Conservation (phyloP, 1,284 basidiomycete genomes). For the Cutaneotrichosporon dermatis region DNA sequence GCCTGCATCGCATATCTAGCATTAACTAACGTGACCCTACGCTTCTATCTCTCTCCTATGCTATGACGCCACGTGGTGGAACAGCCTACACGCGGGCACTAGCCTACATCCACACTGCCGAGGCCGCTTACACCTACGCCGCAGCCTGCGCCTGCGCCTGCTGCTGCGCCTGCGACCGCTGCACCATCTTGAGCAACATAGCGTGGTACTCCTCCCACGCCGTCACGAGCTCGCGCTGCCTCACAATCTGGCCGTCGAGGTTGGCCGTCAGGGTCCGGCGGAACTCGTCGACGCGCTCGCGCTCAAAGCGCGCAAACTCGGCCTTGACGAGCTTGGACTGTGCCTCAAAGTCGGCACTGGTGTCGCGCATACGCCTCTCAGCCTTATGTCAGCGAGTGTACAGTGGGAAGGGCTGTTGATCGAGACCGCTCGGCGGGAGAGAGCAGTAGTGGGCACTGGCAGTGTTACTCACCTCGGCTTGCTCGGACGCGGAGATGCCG, state of each 20-base stretch:
- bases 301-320: constrained; percentile 90
- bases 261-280: constrained; percentile 39
- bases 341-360: constrained; percentile 80
- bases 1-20: no score
- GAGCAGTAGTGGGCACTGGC: background rate
- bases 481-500: constrained; percentile 57
- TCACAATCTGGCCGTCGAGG: constrained; percentile 38
- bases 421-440: background rate
- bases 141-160: background rate
- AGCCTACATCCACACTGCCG: no score
- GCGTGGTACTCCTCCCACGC: constrained; percentile 45
- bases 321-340: constrained; percentile 80
- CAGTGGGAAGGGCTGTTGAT: no score
- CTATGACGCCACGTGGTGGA: no score
- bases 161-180: constrained; percentile 28
- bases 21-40: no score
- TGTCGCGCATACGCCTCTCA: constrained; percentile 72
- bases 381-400: constrained; percentile 54
- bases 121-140: no score
- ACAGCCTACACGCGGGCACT: no score
- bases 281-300: constrained; percentile 71
- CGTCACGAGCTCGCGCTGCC: constrained; percentile 40
- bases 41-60: no score
- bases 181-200: constrained; percentile 36
- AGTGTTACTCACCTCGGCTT: constrained; percentile 62